Base-by-base conservation (phyloP, 1,284 basidiomycete species). In the Xanthoconium separans region DNA sequence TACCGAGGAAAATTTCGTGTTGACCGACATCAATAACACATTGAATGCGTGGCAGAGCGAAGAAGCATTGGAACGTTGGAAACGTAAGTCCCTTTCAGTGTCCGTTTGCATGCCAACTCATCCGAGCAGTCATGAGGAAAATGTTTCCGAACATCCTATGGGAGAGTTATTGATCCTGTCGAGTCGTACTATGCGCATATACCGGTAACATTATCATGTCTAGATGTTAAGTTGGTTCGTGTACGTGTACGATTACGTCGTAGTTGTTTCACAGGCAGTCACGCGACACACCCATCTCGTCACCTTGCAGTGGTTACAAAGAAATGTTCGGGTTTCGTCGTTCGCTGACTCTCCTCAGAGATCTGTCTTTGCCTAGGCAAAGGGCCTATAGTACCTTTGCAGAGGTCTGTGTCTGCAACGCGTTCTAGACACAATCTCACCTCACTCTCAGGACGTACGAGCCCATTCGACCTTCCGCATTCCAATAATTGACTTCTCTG, bases 401-500 rank as follows among this genome's bases (percentile, higher is more conserved):
- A 39, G 55, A 71, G 56, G 66, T 71, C 16, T 7, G 58, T 49
- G 16, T 37, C 36, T 30, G 44, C 8, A 30, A 31, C 16, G 4
- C 15, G 7, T 31, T 48, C 30, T 29, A 6, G 9, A 24, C 51
- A 33, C 15, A 46, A 50, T 34, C 51, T 55, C 50, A 57, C 29
- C 39, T 20, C 22, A 7, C 39, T 9, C 22, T 29, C 55, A 69
- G 70, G 63, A 66, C 30, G 61, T 59, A 34, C 64, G 56, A 6
- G 60, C 66, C 18, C 59, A 68, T 47, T 63, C 65, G 18, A 61
- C 68, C 18, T 81, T 81, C 62, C 70, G 70, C 34, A 91, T 93
- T 55, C 91, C 91, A 20, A 73, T 91, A 12, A 82, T 93, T 63
- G 83, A 92, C 74, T 92, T 93, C 61, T 77, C 80, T 60, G 82